Evolutionary conservation across 1,284 basidiomycete genomes (phyloP).

Genomic region (Moniliella sp.): DNA sequence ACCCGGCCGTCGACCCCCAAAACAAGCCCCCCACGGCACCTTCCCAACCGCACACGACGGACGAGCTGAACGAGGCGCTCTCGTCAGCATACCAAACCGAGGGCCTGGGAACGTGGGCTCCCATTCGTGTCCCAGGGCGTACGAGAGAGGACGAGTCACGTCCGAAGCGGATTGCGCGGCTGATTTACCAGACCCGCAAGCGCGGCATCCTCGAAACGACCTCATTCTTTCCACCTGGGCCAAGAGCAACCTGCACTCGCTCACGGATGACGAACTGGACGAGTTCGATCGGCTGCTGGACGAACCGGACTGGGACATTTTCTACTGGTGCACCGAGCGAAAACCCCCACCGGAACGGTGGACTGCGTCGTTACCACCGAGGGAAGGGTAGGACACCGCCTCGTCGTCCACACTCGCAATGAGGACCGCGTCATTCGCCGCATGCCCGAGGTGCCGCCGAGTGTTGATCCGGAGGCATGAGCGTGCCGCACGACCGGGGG

Average conservation of each 20-base stretch:
- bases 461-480: too few species aligned
- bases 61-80: slow-evolving; percentile 6
- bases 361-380: slow-evolving; percentile 48
- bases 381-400: slow-evolving; percentile 48
- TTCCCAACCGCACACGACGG: too few species aligned
- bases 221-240: slow-evolving; percentile 80
- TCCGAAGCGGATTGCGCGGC: slow-evolving; percentile 54
- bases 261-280: slow-evolving; percentile 54
- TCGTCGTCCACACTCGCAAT: slow-evolving; percentile 65
- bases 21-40: slow-evolving; percentile 10
- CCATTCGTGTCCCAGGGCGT: slow-evolving; percentile 36
- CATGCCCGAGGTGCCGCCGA: too few species aligned
- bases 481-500: too few species aligned
- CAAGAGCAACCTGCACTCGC: slow-evolving; percentile 46
- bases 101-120: too few species aligned
- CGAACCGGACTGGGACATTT: slow-evolving; percentile 95
- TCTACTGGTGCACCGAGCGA: slow-evolving; percentile 44
- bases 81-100: slow-evolving; percentile 1
- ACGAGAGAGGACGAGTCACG: slow-evolving; percentile 46
- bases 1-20: slow-evolving; percentile 1
- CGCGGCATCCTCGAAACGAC: slow-evolving; percentile 87
- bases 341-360: slow-evolving; percentile 55
- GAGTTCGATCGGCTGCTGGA: slow-evolving; percentile 91
- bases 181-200: slow-evolving; percentile 82
- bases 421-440: slow-evolving; percentile 67